phyloP scores from a whole-genome alignment of 148 eudicot species.

The Chenopodium quinoa region DNA sequence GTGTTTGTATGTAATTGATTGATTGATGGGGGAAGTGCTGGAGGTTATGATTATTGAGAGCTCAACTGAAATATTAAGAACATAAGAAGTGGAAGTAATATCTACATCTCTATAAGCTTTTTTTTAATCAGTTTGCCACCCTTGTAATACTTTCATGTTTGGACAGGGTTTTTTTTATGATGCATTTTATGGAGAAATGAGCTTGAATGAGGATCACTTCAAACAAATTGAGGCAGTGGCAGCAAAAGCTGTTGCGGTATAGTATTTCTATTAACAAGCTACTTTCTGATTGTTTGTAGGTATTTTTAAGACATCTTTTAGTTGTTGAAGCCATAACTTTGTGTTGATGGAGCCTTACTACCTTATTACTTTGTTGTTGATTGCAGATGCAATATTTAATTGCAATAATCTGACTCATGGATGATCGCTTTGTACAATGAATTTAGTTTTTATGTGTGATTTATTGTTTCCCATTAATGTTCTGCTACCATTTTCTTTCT shows the following conservation, averaged over 20 bases:
- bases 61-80: no score
- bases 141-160: background rate
- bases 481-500: background rate
- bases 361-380: background rate
- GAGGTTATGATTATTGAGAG: no score
- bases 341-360: no score
- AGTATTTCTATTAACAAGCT: background rate
- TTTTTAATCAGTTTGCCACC: no score
- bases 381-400: background rate
- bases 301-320: background rate
- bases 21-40: no score
- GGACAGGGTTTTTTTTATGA: slow-evolving; percentile 92
- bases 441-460: background rate
- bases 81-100: no score
- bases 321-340: background rate
- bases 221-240: slow-evolving; percentile 70
- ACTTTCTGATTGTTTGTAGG: slow-evolving; percentile 1
- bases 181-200: slow-evolving; percentile 87
- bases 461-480: background rate
- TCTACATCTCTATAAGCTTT: background rate
- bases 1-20: no score
- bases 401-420: background rate
- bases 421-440: background rate
- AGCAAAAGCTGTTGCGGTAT: slow-evolving; percentile 76
- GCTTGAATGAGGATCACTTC: slow-evolving; percentile 91